Evolutionary conservation across 805 yeast genomes (phyloP), one percentile per base, ranked within the genome.

Genomic region (Teunomyces pallodes): DNA sequence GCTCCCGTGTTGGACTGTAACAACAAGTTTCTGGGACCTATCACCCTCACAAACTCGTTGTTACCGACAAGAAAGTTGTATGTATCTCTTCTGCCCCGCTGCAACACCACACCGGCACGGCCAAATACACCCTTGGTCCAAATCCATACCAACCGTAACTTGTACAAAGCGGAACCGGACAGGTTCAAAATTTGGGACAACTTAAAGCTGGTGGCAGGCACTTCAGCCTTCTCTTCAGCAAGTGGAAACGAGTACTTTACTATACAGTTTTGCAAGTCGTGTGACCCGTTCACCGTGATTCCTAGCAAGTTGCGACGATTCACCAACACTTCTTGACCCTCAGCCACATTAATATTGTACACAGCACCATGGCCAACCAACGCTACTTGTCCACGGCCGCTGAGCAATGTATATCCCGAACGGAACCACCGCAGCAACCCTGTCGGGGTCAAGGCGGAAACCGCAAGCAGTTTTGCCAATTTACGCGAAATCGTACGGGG

Each of bases 331-430:
- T 76, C 77, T 52, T 83, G 87, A 17, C 61, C 73, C 13, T 66
- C 72, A 3, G 56, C 65, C 20, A 83, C 59, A 29, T 66, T 66
- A 12, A 81, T 63, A 49, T 72, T 74, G 59, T 80, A 81, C 17
- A 83, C 61, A 9, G 79, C 70, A 0, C 87, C 87, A 20, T 69
- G 65, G 1, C 86, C 87, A 12, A 72, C 77, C 12, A 83, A 53
- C 1, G 82, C 81, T 2, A 72, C 72, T 44, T 72, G 75, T 0
- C 88, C 88, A 50, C 87, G 69, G 1, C 88, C 87, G 24, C 77
- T 72, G 5, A 81, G 53, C 32, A 79, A 64, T 0, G 75, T 66
- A 56, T 74, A 82, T 0, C 83, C 83, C 9, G 65, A 45, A 29
- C 61, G 62, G 30, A 52, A 50, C 64, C 70, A 68, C 16, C 56